Base-by-base conservation (phyloP, 2,329 filamentous ascomycete genomes). In the Atkinsonella hypoxylon region DNA sequence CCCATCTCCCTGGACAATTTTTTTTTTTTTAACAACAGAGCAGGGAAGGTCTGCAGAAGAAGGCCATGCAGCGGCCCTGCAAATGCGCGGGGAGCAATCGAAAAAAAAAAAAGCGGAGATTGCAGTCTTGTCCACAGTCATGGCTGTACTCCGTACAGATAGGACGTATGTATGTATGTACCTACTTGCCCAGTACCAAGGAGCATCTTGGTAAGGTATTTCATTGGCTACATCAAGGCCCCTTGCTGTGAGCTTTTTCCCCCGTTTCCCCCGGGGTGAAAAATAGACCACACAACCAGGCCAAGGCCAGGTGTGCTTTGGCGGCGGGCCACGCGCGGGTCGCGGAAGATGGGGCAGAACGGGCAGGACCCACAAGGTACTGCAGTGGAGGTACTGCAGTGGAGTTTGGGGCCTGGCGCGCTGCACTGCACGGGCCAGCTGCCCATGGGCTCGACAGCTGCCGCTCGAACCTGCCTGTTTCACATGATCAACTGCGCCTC, bases 151-250 rank as follows among this genome's bases (percentile, higher is more conserved):
- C n/a, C n/a, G n/a, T n/a, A n/a, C n/a, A n/a, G n/a, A n/a, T n/a
- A n/a, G n/a, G n/a, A n/a, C n/a, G n/a, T n/a, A n/a, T n/a, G n/a
- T n/a, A n/a, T n/a, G n/a, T n/a, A n/a, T n/a, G n/a, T n/a, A n/a
- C n/a, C n/a, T n/a, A n/a, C 26, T 26, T 26, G 26, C 26, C 26
- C 22, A 31, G 50, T 39, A 48, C 26, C 15, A 18, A 39, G 20
- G 43, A 44, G 43, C 36, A 40, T 32, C 38, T 50, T 53, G 51
- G 51, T 53, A 53, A 44, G 48, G 32, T 6, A 22, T 45, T 17
- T 45, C 34, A 53, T 53, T 53, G 51, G 51, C 34, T n/a, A 20
- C 39, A 26, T 9, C 12, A 15, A 44, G 43, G 44, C 11, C 47
- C 47, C 22, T 40, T 30, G 20, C 11, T 40, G 31, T 30, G 45